phyloP scores from a whole-genome alignment of 306 rosid genomes.

The Ormosia emarginata region DNA sequence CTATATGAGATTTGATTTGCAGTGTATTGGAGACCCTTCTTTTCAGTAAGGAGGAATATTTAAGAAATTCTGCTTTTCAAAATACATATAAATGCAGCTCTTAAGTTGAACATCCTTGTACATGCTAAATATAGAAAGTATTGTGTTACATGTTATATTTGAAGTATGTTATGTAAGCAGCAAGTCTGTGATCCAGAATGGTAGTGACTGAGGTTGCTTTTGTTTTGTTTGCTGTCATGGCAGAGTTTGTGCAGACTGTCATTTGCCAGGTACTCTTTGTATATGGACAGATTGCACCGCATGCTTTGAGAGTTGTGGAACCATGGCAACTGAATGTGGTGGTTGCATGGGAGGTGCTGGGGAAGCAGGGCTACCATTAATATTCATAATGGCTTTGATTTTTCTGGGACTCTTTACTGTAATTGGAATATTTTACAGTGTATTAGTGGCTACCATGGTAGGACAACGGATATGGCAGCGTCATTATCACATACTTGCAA shows the following conservation, averaged over 20 bases:
- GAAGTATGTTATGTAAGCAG: background rate
- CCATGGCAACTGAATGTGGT: conserved; percentile 71
- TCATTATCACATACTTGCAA: conserved; percentile 78
- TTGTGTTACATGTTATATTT: background rate
- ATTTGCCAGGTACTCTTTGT: conserved; percentile 72
- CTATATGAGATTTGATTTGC: background rate
- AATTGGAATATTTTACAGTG: conserved; percentile 82
- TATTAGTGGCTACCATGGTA: conserved; percentile 83
- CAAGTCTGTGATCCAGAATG: background rate
- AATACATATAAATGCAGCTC: background rate
- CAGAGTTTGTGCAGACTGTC: conserved; percentile 75
- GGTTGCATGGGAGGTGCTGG: conserved; percentile 82
- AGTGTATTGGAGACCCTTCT: background rate
- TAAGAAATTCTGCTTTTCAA: background rate
- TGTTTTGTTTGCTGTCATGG: conserved; percentile 18
- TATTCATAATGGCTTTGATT: conserved; percentile 68
- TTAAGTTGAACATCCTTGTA: background rate
- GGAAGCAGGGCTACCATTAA: conserved; percentile 69
- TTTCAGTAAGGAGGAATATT: background rate
- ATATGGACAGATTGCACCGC: conserved; percentile 79
- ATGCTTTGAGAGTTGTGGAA: conserved; percentile 77
- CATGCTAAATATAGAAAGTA: conserved; percentile 3
- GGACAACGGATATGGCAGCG: conserved; percentile 90
- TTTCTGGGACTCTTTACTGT: conserved; percentile 68
- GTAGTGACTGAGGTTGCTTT: background rate